Evolutionary conservation across 179 eudicot genomes (phyloP).

Genomic region (Dionaea muscipula): DNA sequence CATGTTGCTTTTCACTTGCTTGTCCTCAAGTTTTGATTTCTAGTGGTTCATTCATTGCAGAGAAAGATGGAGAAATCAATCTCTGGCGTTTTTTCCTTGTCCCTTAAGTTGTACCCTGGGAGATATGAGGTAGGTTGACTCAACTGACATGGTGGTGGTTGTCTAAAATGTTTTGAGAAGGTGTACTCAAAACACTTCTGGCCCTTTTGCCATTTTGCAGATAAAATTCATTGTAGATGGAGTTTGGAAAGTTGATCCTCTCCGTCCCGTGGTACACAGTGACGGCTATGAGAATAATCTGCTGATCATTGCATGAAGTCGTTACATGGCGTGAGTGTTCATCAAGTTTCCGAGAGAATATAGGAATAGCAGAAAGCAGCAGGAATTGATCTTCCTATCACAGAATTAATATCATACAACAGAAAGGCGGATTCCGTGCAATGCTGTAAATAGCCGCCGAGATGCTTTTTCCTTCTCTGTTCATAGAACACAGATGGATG

Average conservation of each 20-base stretch:
- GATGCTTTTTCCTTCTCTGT: too few species aligned
- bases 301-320: slow-evolving; percentile 30
- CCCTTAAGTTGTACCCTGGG: slow-evolving; percentile 70
- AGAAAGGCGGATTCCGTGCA: too few species aligned
- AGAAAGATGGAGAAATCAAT: slow-evolving; percentile 71
- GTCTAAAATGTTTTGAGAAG: too few species aligned
- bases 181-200: too few species aligned
- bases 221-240: slow-evolving; percentile 91
- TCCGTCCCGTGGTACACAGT: slow-evolving; percentile 48
- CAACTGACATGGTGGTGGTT: too few species aligned
- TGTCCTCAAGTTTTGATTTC: not conserved
- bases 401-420: too few species aligned
- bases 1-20: not conserved
- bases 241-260: slow-evolving; percentile 65
- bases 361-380: too few species aligned
- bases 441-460: too few species aligned
- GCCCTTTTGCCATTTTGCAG: slow-evolving; percentile 21
- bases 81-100: slow-evolving; percentile 50
- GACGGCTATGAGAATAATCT: slow-evolving; percentile 59
- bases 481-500: too few species aligned
- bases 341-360: too few species aligned
- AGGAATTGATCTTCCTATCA: too few species aligned
- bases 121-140: slow-evolving; percentile 51
- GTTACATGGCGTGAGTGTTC: not conserved
- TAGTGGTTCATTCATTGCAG: slow-evolving; percentile 23